Evolutionary conservation across 2,329 filamentous ascomycete genomes (phyloP), one percentile per base, ranked within the genome.

Genomic region (Talaromyces amestolkiae): DNA sequence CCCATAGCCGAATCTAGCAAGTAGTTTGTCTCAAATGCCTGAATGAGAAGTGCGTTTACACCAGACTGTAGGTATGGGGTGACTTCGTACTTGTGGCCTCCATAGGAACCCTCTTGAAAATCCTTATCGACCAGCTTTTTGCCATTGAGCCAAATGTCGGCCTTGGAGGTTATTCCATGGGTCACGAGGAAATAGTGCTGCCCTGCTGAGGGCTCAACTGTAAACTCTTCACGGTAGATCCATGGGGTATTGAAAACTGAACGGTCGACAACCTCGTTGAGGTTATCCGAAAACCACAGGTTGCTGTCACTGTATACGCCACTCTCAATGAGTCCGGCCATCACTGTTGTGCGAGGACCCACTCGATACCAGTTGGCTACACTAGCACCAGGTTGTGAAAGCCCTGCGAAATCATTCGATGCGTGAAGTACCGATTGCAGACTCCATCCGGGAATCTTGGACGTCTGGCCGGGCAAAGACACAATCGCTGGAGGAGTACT

Each of bases 61-160:
- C 78, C 77, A 0, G 70, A 68, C 1, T 76, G 74, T 0, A 84
- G 47, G 9, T 73, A 66, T 0, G 69, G 27, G 0, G 86, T 86
- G 31, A 89, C 76, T 24, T 89, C 84, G 70, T 85, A 87, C 1
- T 75, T 77, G 41, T 83, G 79, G 0, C 87, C 87, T 0, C 75
- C 83, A 60, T 88, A 89, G 0, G 86, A 79, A 1, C 87, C 87
- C 9, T 79, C 79, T 68, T 89, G 86, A 7, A 76, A 68, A 0
- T 77, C 69, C 5, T 80, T 83, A 33, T 79, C 79, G 1, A 80
- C 85, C 17, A 89, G 73, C 65, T 82, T 75, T 35, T 77, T 74
- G 13, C 86, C 86, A 65, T 89, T 89, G 58, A 89, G 67, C 65
- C 80, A 87, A 6, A 89, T 81, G 68, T 89, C 86, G 1, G 85